Evolutionary conservation across 257 asterid genomes (phyloP).

Genomic region (Capsicum pubescens): DNA sequence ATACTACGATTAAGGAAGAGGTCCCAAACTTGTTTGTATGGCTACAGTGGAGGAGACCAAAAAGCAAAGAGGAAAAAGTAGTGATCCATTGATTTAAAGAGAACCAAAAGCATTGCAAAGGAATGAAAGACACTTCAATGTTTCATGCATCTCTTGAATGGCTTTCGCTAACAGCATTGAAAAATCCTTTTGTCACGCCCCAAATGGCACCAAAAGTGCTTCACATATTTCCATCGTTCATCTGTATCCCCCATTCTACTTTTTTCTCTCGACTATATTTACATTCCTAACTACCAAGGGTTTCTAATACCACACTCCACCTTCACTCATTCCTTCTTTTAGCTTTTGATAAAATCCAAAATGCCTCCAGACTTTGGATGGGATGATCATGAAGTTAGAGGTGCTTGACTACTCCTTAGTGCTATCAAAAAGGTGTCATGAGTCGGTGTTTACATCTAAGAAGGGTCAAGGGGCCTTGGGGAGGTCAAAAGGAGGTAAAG

Average conservation of each 20-base stretch:
- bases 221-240: neutral
- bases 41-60: slow-evolving; percentile 8
- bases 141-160: neutral
- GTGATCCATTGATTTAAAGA: slow-evolving; percentile 7
- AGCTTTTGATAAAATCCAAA: neutral
- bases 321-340: neutral
- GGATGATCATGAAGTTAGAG: too few relatives aligned
- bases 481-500: too few relatives aligned
- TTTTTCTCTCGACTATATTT: neutral
- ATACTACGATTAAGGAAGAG: neutral
- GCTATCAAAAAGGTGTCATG: too few relatives aligned
- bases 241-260: neutral
- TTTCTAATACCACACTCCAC: neutral
- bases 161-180: neutral
- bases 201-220: neutral
- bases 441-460: too few relatives aligned
- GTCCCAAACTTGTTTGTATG: neutral
- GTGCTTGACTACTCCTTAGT: too few relatives aligned
- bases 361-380: too few relatives aligned
- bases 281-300: neutral
- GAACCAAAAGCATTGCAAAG: neutral
- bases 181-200: neutral
- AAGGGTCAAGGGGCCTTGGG: too few relatives aligned
- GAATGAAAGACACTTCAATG: neutral
- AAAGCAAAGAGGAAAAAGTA: neutral